Percentiles rank a stretch among this genome's conserved stretches.
phyloP scores from a whole-genome alignment of 2,329 filamentous ascomycete species.

The Calonectria fujianensis region DNA sequence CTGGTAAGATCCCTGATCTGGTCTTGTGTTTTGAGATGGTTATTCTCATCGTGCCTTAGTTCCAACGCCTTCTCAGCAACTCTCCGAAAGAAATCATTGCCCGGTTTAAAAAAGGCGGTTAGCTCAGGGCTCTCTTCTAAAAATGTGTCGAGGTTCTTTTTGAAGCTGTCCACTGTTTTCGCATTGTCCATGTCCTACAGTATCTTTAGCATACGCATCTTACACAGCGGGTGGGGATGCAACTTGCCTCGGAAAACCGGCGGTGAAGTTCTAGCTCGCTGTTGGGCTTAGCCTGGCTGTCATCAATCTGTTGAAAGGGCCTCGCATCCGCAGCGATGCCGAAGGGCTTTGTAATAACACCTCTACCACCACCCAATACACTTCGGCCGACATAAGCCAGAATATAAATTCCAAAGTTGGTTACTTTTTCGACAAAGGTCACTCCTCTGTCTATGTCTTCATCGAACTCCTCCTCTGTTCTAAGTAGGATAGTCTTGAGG shows the following conservation, averaged over 20 bases:
- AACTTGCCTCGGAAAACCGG: background rate
- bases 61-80: background rate
- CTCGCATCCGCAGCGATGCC: no score
- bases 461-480: no score
- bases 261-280: no score
- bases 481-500: background rate
- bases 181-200: background rate
- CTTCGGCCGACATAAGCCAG: no score
- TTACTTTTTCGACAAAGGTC: no score
- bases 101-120: background rate
- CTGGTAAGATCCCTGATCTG: constrained; percentile 1
- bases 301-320: no score
- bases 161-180: background rate
- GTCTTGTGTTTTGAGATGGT: background rate
- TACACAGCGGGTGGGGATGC: background rate
- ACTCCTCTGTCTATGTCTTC: no score
- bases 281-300: background rate
- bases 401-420: no score
- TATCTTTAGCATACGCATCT: background rate
- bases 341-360: no score
- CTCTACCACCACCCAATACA: no score
- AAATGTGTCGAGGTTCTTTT: background rate
- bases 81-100: background rate
- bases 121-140: background rate
- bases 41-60: background rate